Percentiles rank a stretch among this genome's conserved stretches.
Conservation (phyloP, 2,329 filamentous ascomycete genomes). For the Fusarium nisikadoi region DNA sequence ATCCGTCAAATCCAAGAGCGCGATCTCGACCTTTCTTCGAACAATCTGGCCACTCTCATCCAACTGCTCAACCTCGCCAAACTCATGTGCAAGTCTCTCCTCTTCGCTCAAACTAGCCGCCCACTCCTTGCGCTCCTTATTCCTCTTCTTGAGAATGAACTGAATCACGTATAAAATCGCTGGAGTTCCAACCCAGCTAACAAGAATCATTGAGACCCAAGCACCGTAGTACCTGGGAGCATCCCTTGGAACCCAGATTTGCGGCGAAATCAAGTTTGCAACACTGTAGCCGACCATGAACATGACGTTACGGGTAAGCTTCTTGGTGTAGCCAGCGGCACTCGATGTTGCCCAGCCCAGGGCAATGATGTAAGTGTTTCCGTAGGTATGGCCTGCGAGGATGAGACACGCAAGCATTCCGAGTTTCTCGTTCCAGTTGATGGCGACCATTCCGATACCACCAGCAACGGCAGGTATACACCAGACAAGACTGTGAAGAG, state of each 20-base stretch:
- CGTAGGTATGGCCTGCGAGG: slow-evolving; percentile 50
- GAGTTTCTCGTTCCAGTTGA: slow-evolving; percentile 41
- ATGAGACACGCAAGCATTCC: slow-evolving; percentile 42
- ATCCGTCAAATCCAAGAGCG: slow-evolving; percentile 53
- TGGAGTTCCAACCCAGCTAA: slow-evolving; percentile 51
- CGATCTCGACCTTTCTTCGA: slow-evolving; percentile 48
- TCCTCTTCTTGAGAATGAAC: slow-evolving; percentile 46
- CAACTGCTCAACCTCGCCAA: slow-evolving; percentile 39
- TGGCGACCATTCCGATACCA: slow-evolving; percentile 45
- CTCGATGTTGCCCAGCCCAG: slow-evolving; percentile 18
- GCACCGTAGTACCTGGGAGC: slow-evolving; percentile 44
- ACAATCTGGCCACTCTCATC: slow-evolving; percentile 47
- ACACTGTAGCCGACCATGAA: slow-evolving; percentile 53
- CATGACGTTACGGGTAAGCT: slow-evolving; percentile 54
- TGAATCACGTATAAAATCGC: slow-evolving; percentile 48
- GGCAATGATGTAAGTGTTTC: slow-evolving; percentile 26
- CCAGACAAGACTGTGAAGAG: slow-evolving; percentile 46
- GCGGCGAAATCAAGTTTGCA: slow-evolving; percentile 51
- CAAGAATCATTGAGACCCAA: slow-evolving; percentile 41
- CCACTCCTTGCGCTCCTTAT: slow-evolving; percentile 42
- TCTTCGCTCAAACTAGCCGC: slow-evolving; percentile 9
- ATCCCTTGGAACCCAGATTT: slow-evolving; percentile 49
- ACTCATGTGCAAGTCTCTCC: slow-evolving; percentile 40
- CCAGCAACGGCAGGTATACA: slow-evolving; percentile 43
- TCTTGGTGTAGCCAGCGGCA: slow-evolving; percentile 46